A percentile compares a stretch with the other conserved stretches of the same genome.
Evolutionary conservation across 83 land plant species (phyloP).

Genomic region (Picea abies): DNA sequence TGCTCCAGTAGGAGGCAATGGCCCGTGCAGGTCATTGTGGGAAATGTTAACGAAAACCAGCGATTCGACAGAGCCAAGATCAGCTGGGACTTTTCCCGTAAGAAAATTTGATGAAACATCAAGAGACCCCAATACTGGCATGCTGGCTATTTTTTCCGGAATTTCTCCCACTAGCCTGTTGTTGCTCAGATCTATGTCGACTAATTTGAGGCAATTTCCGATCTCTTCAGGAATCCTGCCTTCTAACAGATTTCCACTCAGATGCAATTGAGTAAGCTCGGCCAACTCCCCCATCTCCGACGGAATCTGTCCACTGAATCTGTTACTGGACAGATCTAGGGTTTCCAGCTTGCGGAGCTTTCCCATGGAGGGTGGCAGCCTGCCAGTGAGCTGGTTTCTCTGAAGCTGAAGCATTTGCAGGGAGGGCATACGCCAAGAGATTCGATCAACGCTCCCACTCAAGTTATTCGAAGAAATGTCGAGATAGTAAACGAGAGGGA

Average conservation of each 20-base stretch:
- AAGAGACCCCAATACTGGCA: conserved; percentile 45
- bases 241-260: conserved; percentile 35
- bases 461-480: conserved; percentile 50
- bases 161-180: conserved; percentile 44
- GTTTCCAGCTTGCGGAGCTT: conserved; percentile 31
- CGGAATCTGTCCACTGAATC: conserved; percentile 43
- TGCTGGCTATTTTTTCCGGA: conserved; percentile 25
- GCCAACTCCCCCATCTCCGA: conserved; percentile 27
- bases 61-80: conserved; percentile 32
- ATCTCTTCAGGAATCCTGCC: conserved; percentile 47
- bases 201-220: conserved; percentile 38
- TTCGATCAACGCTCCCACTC: conserved; percentile 23
- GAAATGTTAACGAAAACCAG: conserved; percentile 55
- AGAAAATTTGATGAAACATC: conserved; percentile 47
- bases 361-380: conserved; percentile 32
- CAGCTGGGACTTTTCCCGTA: conserved; percentile 32
- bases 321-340: conserved; percentile 43
- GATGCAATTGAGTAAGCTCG: conserved; percentile 31
- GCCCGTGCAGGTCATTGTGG: conserved; percentile 43
- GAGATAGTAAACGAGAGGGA: conserved; percentile 46
- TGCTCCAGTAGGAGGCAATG: conserved; percentile 42
- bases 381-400: conserved; percentile 34
- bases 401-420: conserved; percentile 42
- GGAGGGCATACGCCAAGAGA: conserved; percentile 33
- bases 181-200: conserved; percentile 39